Evolutionary conservation across 202 grass and related monocot genomes (phyloP).

Genomic region (Panicum virgatum): DNA sequence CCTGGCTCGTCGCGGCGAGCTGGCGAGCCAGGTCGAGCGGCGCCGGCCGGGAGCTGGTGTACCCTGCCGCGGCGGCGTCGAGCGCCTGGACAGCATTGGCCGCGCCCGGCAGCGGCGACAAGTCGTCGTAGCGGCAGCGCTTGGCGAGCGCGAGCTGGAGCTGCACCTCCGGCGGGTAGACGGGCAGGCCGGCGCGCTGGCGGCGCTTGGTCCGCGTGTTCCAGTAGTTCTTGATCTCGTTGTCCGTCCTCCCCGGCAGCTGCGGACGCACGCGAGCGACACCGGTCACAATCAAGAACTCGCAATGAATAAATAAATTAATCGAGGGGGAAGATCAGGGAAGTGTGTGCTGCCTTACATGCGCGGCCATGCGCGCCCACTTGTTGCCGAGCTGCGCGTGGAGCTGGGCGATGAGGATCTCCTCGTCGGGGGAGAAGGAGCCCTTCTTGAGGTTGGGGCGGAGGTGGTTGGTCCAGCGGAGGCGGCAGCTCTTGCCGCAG

Average conservation of each 20-base stretch:
- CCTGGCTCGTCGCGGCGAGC: slow-evolving; percentile 27
- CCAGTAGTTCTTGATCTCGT: slow-evolving; percentile 99
- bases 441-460: slow-evolving; percentile 83
- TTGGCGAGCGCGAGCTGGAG: slow-evolving; percentile 55
- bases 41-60: slow-evolving; percentile 43
- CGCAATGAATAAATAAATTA: slow-evolving; percentile 4
- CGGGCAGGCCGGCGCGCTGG: slow-evolving; percentile 63
- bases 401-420: slow-evolving; percentile 61
- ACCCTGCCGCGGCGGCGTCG: background rate
- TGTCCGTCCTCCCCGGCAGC: slow-evolving; percentile 82
- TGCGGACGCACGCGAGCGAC: background rate
- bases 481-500: slow-evolving; percentile 84
- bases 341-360: slow-evolving; percentile 51
- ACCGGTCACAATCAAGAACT: background rate
- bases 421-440: slow-evolving; percentile 67
- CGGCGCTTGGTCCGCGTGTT: slow-evolving; percentile 83
- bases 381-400: slow-evolving; percentile 81
- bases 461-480: slow-evolving; percentile 80
- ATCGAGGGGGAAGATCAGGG: background rate
- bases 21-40: slow-evolving; percentile 50
- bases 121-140: slow-evolving; percentile 40
- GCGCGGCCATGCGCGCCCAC: slow-evolving; percentile 73
- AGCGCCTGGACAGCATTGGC: slow-evolving; percentile 2
- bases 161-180: slow-evolving; percentile 77
- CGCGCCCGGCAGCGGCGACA: background rate